These are phyloP conservation scores for Termitomyces sp. DNA, from an alignment of 768 basidiomycete species.

Conservation along the genomic window DNA sequence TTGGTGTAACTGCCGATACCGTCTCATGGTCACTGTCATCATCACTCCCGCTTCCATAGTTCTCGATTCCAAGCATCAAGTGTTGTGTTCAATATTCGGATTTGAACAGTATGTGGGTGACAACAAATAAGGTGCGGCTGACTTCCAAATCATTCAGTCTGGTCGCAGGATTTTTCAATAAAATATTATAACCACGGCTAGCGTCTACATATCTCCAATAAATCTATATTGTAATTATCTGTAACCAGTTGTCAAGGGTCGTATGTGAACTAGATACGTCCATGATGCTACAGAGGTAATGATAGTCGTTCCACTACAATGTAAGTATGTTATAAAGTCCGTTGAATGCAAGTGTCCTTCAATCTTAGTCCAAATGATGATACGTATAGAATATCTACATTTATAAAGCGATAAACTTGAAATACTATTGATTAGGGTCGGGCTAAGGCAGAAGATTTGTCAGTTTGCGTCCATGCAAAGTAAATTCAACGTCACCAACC, in stretches of 20 bases:
- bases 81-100: not conserved
- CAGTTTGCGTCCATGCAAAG: not conserved
- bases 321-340: not conserved
- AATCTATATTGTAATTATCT: constrained; percentile 6
- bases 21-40: constrained; percentile 40
- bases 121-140: not conserved
- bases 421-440: constrained; percentile 27
- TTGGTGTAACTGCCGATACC: constrained; percentile 7
- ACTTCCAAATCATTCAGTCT: not conserved
- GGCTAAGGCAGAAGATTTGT: constrained; percentile 18
- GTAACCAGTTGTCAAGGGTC: not conserved
- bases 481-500: constrained; percentile 39
- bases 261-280: not conserved
- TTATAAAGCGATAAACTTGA: constrained; percentile 5
- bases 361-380: constrained; percentile 8
- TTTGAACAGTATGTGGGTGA: not conserved
- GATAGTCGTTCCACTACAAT: not conserved
- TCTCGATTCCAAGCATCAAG: constrained; percentile 69
- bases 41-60: constrained; percentile 72
- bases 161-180: too few species aligned
- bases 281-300: not conserved
- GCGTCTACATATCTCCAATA: not conserved
- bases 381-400: constrained; percentile 5
- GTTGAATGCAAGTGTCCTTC: not conserved
- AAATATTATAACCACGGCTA: not conserved